Evolutionary conservation across 129 eudicot genomes (phyloP).

Genomic region (Helianthus tuberosus): DNA sequence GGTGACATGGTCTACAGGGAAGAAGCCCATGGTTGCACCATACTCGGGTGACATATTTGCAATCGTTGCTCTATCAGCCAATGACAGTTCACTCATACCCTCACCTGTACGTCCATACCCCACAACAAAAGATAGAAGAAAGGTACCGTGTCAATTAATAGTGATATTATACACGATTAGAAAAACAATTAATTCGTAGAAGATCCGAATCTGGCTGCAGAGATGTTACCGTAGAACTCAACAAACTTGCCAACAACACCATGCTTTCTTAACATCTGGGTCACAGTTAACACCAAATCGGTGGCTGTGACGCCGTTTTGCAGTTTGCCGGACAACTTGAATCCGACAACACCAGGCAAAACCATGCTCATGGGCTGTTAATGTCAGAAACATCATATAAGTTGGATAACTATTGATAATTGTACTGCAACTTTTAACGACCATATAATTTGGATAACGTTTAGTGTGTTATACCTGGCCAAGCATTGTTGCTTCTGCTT

Average conservation of each 20-base stretch:
- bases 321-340: conserved; percentile 80
- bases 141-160: neutral
- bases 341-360: conserved; percentile 96
- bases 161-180: neutral
- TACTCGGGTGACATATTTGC: conserved; percentile 99
- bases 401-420: neutral
- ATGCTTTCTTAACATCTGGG: conserved; percentile 98
- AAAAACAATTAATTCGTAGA: neutral
- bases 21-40: conserved; percentile 99
- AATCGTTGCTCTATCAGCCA: conserved; percentile 99
- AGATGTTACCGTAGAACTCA: conserved; percentile 79
- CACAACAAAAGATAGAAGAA: no score
- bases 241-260: conserved; percentile 99
- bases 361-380: conserved; percentile 99
- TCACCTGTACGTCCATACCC: conserved; percentile 46
- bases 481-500: conserved; percentile 99
- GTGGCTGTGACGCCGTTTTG: conserved; percentile 93
- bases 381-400: neutral
- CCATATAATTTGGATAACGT: conserved; percentile 9
- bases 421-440: neutral
- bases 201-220: neutral
- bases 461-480: conserved; percentile 65
- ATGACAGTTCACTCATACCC: conserved; percentile 76
- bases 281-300: conserved; percentile 92
- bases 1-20: conserved; percentile 95